Percentiles rank a stretch among this genome's conserved stretches.
These are phyloP conservation scores for Ambrosiella beaveri DNA, from an alignment of 2,329 filamentous ascomycete genomes.

Conservation along the genomic window DNA sequence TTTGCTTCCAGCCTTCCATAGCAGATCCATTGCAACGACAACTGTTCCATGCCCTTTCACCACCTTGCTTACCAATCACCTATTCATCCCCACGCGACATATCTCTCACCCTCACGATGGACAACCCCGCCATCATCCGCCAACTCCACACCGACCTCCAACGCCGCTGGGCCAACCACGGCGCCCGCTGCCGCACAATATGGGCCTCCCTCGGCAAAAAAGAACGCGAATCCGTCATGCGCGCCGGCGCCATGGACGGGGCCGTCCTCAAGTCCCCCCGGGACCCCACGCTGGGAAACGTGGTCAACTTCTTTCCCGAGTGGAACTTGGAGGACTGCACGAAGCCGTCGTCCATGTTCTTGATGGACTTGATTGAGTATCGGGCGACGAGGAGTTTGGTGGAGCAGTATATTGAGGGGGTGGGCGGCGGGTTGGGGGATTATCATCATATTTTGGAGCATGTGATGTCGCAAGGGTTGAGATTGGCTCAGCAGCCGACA, in stretches of 20 bases:
- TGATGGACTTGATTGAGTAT: slow-evolving; percentile 24
- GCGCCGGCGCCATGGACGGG: slow-evolving; percentile 18
- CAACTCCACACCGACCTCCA: slow-evolving; percentile 24
- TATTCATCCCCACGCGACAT: too few species aligned
- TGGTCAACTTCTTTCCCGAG: slow-evolving; percentile 26
- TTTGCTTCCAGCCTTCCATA: too few species aligned
- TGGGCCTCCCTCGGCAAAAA: slow-evolving; percentile 24
- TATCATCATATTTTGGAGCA: slow-evolving; percentile 19
- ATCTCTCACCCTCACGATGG: slow-evolving; percentile 6
- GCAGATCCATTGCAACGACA: too few species aligned
- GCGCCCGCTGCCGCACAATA: slow-evolving; percentile 19
- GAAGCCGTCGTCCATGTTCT: slow-evolving; percentile 19
- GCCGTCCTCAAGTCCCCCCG: slow-evolving; percentile 20
- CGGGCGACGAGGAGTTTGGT: slow-evolving; percentile 21
- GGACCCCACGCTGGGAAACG: slow-evolving; percentile 21
- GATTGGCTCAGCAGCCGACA: neutral
- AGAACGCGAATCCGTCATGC: slow-evolving; percentile 22
- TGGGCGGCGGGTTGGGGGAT: slow-evolving; percentile 22
- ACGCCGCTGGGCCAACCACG: slow-evolving; percentile 23
- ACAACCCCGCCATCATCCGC: neutral
- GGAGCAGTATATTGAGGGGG: slow-evolving; percentile 21
- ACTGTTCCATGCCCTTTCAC: too few species aligned
- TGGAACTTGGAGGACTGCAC: slow-evolving; percentile 27
- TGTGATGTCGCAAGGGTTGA: neutral
- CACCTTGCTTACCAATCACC: too few species aligned